phyloP scores from a whole-genome alignment of 108 stramenopile species.

The Nitzschia sp. region DNA sequence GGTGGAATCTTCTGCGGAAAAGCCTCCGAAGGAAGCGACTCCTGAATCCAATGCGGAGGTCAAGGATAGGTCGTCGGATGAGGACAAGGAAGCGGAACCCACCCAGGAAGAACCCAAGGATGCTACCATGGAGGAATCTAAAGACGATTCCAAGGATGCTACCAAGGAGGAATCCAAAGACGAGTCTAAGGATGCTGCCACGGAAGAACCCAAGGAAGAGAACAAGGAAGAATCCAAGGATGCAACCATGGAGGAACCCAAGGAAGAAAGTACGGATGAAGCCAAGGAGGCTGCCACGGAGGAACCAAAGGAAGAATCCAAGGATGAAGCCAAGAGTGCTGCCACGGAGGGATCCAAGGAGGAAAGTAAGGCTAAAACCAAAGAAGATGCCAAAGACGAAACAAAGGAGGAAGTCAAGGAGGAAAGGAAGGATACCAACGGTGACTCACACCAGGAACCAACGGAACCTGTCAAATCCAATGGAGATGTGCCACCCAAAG shows the following conservation, averaged over 20 bases:
- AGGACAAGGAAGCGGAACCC: not conserved
- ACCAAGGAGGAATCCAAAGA: too few species aligned
- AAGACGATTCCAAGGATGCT: too few species aligned
- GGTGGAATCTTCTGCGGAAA: too few species aligned
- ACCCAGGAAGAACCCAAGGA: too few species aligned
- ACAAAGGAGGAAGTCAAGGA: not conserved
- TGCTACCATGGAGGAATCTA: too few species aligned
- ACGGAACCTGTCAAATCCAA: not conserved
- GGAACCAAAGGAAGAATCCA: not conserved
- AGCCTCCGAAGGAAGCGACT: too few species aligned
- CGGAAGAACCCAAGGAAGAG: not conserved
- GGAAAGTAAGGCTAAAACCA: not conserved
- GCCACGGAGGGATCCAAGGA: not conserved
- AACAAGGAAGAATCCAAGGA: not conserved
- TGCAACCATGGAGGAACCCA: not conserved
- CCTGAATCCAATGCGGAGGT: too few species aligned
- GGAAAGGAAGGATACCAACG: not conserved
- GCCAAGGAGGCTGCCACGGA: not conserved
- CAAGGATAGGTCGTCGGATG: too few species aligned
- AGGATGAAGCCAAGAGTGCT: not conserved
- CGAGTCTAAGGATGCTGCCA: slow-evolving; percentile 1
- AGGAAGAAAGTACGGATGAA: not conserved
- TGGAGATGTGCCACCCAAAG: not conserved
- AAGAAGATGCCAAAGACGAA: not conserved
- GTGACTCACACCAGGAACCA: not conserved